Conservation (phyloP, 257 asterid genomes). For the Verbascum thapsus region DNA sequence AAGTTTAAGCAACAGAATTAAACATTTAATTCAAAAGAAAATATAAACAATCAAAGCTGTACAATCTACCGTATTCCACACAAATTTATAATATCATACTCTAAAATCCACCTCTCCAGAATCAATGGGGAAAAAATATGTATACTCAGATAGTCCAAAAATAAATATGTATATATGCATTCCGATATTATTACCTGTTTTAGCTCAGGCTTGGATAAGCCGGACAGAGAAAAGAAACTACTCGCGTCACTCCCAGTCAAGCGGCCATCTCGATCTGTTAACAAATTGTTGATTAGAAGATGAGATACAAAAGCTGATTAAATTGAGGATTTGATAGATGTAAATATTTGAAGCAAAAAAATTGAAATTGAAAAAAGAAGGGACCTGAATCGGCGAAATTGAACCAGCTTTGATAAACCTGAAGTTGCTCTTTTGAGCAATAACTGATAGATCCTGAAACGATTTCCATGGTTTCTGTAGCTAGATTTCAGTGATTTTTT, state of each 20-base stretch:
- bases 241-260: conserved; percentile 78
- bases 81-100: background rate
- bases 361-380: background rate
- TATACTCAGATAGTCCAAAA: background rate
- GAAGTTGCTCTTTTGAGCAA: conserved; percentile 58
- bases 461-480: conserved; percentile 41
- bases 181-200: conserved; percentile 56
- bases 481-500: conserved; percentile 1
- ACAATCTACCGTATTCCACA: background rate
- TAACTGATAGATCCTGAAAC: conserved; percentile 37
- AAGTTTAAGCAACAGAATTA: no score
- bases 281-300: conserved; percentile 11
- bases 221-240: conserved; percentile 61
- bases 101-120: conserved; percentile 1
- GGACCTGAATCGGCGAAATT: conserved; percentile 79
- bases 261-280: conserved; percentile 79
- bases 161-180: background rate
- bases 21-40: background rate
- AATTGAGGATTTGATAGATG: background rate
- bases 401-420: conserved; percentile 76
- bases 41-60: background rate
- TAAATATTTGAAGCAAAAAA: background rate
- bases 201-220: conserved; percentile 66
- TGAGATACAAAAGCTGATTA: conserved; percentile 5
- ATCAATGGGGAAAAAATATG: background rate